A percentile compares a stretch with the other conserved stretches of the same genome.
Evolutionary conservation across 768 basidiomycete genomes (phyloP).

Genomic region (Clitopilus passeckerianus): DNA sequence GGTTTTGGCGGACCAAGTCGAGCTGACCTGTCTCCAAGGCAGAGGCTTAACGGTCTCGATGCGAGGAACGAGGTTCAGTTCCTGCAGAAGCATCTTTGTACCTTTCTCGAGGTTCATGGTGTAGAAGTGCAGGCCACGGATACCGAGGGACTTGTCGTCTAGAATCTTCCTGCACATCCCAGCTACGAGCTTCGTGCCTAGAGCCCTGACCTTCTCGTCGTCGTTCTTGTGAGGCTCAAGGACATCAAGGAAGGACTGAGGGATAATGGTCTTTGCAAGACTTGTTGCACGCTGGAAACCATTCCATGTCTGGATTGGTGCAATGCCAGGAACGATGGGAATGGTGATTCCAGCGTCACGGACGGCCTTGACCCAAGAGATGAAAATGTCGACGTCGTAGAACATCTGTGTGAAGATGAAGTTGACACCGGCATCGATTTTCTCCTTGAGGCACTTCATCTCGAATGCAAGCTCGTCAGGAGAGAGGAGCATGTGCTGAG

Average conservation of each 20-base stretch:
- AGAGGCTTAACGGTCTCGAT: conserved; percentile 91
- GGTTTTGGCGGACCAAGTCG: neutral
- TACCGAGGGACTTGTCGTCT: conserved; percentile 62
- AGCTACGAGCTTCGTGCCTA: conserved; percentile 92
- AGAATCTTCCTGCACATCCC: conserved; percentile 91
- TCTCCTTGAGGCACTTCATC: conserved; percentile 83
- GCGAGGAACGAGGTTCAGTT: conserved; percentile 82
- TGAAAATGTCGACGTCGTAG: conserved; percentile 89
- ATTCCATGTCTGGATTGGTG: conserved; percentile 95
- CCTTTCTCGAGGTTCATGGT: conserved; percentile 98
- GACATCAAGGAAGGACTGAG: conserved; percentile 66
- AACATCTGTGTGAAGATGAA: conserved; percentile 99
- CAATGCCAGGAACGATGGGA: conserved; percentile 91
- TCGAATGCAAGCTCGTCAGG: conserved; percentile 73
- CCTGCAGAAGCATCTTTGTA: conserved; percentile 91
- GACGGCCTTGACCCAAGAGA: conserved; percentile 82
- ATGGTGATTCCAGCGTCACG: conserved; percentile 83
- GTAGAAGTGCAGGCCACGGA: conserved; percentile 91
- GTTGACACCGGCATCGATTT: conserved; percentile 83
- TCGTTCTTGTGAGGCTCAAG: conserved; percentile 87
- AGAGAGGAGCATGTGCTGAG: conserved; percentile 72
- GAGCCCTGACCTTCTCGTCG: conserved; percentile 87
- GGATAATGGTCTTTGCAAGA: conserved; percentile 76
- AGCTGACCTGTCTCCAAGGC: conserved; percentile 88
- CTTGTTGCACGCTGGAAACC: conserved; percentile 84